Evolutionary conservation across 257 asterid species (phyloP).

Genomic region (Solanum rostratum): DNA sequence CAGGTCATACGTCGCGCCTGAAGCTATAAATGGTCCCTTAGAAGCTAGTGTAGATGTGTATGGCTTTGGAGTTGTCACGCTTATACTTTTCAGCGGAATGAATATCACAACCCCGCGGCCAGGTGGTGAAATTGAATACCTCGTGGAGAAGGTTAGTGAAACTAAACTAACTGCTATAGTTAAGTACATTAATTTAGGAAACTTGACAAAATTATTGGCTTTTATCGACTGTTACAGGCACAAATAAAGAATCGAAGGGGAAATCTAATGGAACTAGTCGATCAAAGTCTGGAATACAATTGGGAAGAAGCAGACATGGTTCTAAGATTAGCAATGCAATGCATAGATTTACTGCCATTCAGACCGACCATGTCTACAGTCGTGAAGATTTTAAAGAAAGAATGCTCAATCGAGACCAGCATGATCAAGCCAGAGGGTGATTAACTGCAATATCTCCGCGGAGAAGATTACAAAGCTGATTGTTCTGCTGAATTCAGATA

Average conservation of each 20-base stretch:
- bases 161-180: not conserved
- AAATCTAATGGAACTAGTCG: not conserved
- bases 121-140: not conserved
- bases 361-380: not conserved
- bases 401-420: not conserved
- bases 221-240: not conserved
- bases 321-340: not conserved
- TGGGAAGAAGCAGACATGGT: not conserved
- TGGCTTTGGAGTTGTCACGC: constrained; percentile 1
- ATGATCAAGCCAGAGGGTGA: not conserved
- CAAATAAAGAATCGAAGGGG: not conserved
- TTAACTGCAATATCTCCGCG: not conserved
- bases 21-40: not conserved
- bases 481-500: not conserved
- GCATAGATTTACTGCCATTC: not conserved
- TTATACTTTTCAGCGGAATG: not conserved
- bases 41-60: not conserved
- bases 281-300: not conserved
- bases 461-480: not conserved
- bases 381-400: not conserved
- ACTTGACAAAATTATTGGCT: not conserved
- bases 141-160: not conserved
- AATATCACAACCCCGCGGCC: not conserved
- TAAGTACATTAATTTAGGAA: not conserved
- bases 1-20: not conserved